Base-by-base conservation (phyloP, 495 filamentous ascomycete genomes). In the Baudoinia panamericana region DNA sequence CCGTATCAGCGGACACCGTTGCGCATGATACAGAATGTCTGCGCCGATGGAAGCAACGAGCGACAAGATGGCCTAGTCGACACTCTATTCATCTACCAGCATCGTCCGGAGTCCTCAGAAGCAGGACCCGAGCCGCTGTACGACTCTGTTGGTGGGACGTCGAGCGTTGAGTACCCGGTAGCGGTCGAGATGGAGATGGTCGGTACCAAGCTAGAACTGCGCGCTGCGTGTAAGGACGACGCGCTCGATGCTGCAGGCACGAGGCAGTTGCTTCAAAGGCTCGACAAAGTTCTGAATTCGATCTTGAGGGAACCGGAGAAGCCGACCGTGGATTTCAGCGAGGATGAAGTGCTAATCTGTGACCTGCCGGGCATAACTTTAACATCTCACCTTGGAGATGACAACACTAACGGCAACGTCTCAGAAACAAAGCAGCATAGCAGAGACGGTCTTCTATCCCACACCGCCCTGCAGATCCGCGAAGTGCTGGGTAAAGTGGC, bases 101-200 rank as follows among this genome's bases (percentile, higher is more conserved):
- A 54, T 38, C 30, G 48, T 33, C 39, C 30, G 22, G 39, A 17
- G 18, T 39, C 11, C 6, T 21, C 1, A 6, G 15, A 18, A 18
- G 15, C 10, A 0, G 27, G 4, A 13, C 27, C 15, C 3, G 16
- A 56, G 11, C 36, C 49, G 13, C 59, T 78, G 5, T 71, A 77
- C 48, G 61, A 58, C 30, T 78, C 79, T 15, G 57, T 76, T 5
- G 63, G 70, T 21, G 72, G 76, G 9, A 54, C 52, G 9, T 73
- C 82, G 0, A 65, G 71, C 34, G 72, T 83, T 15, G 82, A 87
- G 42, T 88, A 84, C 51, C 80, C 80, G 0, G 56, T 87, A n/a
- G 84, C 80, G 45, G 69, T 80, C 2, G 84, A 92, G 58, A 73
- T 86, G 64, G 84, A 88, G 46, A 56, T 69, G 15, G 55, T 64